phyloP scores from a whole-genome alignment of 352 stramenopile species.

The Globisporangium nodosum region DNA sequence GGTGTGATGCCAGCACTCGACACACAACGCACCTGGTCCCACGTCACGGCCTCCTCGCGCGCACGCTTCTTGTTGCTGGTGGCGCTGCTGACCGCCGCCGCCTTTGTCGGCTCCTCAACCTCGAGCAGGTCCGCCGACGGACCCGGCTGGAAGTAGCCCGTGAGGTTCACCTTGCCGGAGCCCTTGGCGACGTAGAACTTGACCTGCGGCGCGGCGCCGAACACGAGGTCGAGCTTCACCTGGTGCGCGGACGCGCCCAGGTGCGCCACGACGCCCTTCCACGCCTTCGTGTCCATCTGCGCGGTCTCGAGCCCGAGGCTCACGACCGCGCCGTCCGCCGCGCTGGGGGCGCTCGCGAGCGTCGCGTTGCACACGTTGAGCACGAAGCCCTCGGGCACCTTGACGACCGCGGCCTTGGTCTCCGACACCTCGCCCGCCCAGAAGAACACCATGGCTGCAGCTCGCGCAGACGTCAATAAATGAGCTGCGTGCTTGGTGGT shows the following conservation, averaged over 20 bases:
- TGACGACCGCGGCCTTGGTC: slow-evolving; percentile 41
- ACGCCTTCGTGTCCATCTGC: slow-evolving; percentile 54
- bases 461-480: no score
- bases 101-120: slow-evolving; percentile 2
- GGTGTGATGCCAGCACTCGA: no score
- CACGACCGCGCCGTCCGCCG: slow-evolving; percentile 14
- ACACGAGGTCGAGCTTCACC: slow-evolving; percentile 80
- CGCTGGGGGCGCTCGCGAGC: slow-evolving; percentile 12
- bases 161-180: slow-evolving; percentile 58
- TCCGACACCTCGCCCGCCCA: slow-evolving; percentile 55
- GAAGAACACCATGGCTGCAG: slow-evolving; percentile 35
- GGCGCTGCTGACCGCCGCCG: not conserved
- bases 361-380: slow-evolving; percentile 62
- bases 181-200: slow-evolving; percentile 76
- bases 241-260: slow-evolving; percentile 40
- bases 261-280: slow-evolving; percentile 65
- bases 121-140: slow-evolving; percentile 37
- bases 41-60: slow-evolving; percentile 40
- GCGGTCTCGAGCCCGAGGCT: slow-evolving; percentile 56
- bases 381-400: slow-evolving; percentile 51
- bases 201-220: slow-evolving; percentile 41
- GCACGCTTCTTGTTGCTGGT: slow-evolving; percentile 60
- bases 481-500: no score
- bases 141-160: slow-evolving; percentile 78
- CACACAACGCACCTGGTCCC: slow-evolving; percentile 47